phyloP scores from a whole-genome alignment of 2,329 filamentous ascomycete genomes.

The Ceratocystis eucalypticola region DNA sequence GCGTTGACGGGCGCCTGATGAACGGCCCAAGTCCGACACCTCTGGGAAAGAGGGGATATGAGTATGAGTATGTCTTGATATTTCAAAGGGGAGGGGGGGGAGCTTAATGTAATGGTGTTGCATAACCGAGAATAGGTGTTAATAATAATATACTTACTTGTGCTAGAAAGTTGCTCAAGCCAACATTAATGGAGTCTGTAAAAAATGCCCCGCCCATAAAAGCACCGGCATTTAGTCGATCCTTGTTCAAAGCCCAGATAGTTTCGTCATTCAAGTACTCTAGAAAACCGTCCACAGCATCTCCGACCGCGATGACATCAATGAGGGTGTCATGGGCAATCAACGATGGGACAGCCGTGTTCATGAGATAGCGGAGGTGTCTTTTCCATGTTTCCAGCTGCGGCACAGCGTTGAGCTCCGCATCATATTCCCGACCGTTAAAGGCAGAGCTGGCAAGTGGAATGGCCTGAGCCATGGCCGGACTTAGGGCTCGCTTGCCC shows the following conservation, averaged over 20 bases:
- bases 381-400: constrained; percentile 7
- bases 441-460: constrained; percentile 52
- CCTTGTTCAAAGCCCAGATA: constrained; percentile 35
- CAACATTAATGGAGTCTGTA: constrained; percentile 30
- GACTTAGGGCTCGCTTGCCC: constrained; percentile 45
- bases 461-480: constrained; percentile 41
- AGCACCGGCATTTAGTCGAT: constrained; percentile 35
- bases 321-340: constrained; percentile 40
- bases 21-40: constrained; percentile 47
- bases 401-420: constrained; percentile 25
- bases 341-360: constrained; percentile 42
- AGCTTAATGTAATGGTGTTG: background rate
- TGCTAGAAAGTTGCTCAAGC: constrained; percentile 37
- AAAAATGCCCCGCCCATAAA: constrained; percentile 36
- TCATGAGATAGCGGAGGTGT: constrained; percentile 57
- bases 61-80: constrained; percentile 21
- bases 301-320: constrained; percentile 58
- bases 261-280: constrained; percentile 45
- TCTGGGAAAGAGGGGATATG: constrained; percentile 28
- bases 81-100: background rate
- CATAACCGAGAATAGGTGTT: background rate
- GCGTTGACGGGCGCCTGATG: constrained; percentile 38
- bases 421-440: constrained; percentile 37
- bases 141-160: constrained; percentile 30
- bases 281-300: constrained; percentile 43